Conservation (phyloP, 169 alveolate species). For the Eimeria brunetti region DNA sequence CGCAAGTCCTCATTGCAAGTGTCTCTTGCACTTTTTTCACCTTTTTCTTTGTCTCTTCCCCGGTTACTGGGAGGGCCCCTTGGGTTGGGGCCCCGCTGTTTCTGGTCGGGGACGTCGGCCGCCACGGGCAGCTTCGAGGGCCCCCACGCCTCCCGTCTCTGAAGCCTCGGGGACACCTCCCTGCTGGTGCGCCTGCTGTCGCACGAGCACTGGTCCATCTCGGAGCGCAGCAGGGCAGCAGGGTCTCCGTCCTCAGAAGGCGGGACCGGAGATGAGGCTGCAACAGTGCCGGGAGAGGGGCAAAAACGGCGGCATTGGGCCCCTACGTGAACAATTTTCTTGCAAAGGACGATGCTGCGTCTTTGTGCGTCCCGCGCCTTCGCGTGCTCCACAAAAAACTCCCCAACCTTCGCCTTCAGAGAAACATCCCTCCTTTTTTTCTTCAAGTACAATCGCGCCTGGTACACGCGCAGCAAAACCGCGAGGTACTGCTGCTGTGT, state of each 20-base stretch:
- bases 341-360: conserved; percentile 56
- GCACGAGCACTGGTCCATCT: conserved; percentile 37
- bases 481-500: conserved; percentile 76
- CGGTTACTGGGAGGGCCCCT: neutral
- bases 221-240: conserved; percentile 30
- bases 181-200: conserved; percentile 33
- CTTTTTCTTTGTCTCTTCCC: neutral
- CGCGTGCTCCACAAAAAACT: conserved; percentile 64
- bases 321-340: conserved; percentile 58
- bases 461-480: conserved; percentile 42
- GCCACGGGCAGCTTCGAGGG: neutral
- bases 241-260: conserved; percentile 41
- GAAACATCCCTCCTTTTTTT: conserved; percentile 3
- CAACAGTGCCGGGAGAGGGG: conserved; percentile 13
- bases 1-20: neutral
- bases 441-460: conserved; percentile 27
- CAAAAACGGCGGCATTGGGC: conserved; percentile 55
- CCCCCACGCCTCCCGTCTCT: conserved; percentile 27
- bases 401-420: conserved; percentile 72
- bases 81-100: neutral
- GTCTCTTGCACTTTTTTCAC: neutral
- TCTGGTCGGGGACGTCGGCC: neutral
- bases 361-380: conserved; percentile 27
- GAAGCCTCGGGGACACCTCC: conserved; percentile 10
- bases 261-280: conserved; percentile 14